phyloP scores from a whole-genome alignment of 2,329 filamentous ascomycete species.

The Aureobasidium sp. region DNA sequence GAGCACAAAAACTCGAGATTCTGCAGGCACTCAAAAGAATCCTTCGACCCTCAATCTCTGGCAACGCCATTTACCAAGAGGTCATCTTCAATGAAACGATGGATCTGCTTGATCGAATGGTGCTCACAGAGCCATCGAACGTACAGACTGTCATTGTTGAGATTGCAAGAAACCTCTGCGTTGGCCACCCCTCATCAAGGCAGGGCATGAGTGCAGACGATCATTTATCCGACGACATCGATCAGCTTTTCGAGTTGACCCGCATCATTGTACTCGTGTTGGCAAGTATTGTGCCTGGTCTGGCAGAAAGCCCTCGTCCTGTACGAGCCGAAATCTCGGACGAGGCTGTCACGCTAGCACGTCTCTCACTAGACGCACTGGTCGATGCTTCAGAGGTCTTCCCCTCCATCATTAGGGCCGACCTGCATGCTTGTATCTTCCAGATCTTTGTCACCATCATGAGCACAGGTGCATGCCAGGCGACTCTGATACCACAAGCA shows the following conservation, averaged over 20 bases:
- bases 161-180: conserved; percentile 81
- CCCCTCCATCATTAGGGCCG: conserved; percentile 90
- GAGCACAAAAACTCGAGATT: conserved; percentile 58
- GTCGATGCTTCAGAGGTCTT: conserved; percentile 95
- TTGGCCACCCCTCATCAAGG: conserved; percentile 84
- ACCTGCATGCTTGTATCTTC: conserved; percentile 91
- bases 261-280: conserved; percentile 92
- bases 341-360: conserved; percentile 74
- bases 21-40: conserved; percentile 91
- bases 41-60: conserved; percentile 84
- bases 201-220: conserved; percentile 56
- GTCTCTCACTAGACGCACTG: conserved; percentile 73
- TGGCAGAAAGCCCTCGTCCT: conserved; percentile 49
- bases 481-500: conserved; percentile 79
- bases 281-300: conserved; percentile 76
- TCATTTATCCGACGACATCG: conserved; percentile 90
- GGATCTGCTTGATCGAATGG: conserved; percentile 86
- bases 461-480: conserved; percentile 78
- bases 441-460: conserved; percentile 95
- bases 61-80: conserved; percentile 92
- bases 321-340: conserved; percentile 60
- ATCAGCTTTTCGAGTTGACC: conserved; percentile 94
- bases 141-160: conserved; percentile 91
- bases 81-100: conserved; percentile 96
- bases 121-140: conserved; percentile 80